Evolutionary conservation across 352 stramenopile genomes (phyloP), one percentile per base, ranked within the genome.

Genomic region (Phytopythium montanum): DNA sequence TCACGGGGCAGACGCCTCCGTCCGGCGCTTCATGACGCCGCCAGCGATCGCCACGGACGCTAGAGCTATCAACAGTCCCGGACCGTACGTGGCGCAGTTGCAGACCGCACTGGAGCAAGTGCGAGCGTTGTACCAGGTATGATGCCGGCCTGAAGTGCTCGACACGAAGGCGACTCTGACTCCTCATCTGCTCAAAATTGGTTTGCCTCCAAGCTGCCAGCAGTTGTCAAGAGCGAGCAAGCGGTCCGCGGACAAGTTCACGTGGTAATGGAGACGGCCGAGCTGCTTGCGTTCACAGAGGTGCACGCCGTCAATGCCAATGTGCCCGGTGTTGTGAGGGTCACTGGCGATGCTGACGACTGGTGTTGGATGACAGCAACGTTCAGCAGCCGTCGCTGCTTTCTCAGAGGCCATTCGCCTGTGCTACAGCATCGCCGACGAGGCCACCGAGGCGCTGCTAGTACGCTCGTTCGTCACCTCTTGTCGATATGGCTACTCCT

Each of bases 261-360:
- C 2, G 70, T 85, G 53, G 63, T 87, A 18, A 34, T 83, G 38
- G 73, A 87, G 60, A 69, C 69, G 25, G 76, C 66, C 25, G 75
- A 87, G 49, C 41, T 85, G 19, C 49, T 75, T 19, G 42, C 53
- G 0, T 62, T 69, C 56, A 61, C 44, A 19, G 55, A 66, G 42
- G 79, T 89, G 61, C n/a, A 7, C 45, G 31, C 16, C n/a, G 1
- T 25, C 23, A 23, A 2, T 16, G 18, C 16, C 16, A 23, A 21
- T 44, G 16, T n/a, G 38, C 0, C 14, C 18, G 13, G 14, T 25
- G n/a, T 18, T 18, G 8, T 13, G 18, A 41, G n/a, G n/a, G 36
- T 16, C 36, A 41, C 5, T 26, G 6, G 1, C 44, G 10, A n/a
- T 12, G 5, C 10, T 34, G 14, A 34, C 25, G 45, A 4, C 34